These are phyloP conservation scores for Leccinellum luteum DNA, from an alignment of 768 basidiomycete genomes.

Conservation along the genomic window DNA sequence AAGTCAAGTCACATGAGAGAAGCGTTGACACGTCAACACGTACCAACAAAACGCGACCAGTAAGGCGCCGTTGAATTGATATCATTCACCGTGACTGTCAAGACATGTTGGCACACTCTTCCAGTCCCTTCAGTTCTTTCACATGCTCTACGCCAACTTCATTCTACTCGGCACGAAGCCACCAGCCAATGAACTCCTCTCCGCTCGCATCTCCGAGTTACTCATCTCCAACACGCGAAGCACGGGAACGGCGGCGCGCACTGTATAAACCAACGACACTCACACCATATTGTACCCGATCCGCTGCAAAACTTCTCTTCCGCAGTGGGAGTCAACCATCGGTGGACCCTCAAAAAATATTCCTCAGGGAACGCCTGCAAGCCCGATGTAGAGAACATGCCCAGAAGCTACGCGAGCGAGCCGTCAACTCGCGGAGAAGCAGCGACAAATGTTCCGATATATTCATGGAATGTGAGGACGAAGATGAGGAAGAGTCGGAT, in stretches of 20 bases:
- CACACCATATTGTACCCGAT: conserved; percentile 17
- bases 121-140: conserved; percentile 27
- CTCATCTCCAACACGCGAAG: conserved; percentile 45
- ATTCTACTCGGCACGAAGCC: conserved; percentile 27
- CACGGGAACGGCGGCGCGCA: conserved; percentile 49
- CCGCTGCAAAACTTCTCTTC: conserved; percentile 16
- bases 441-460: conserved; percentile 51
- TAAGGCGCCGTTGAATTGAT: conserved; percentile 3
- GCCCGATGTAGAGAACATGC: conserved; percentile 63
- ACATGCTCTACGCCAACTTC: conserved; percentile 39
- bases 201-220: conserved; percentile 46
- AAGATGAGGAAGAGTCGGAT: conserved; percentile 55
- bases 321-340: conserved; percentile 13
- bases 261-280: conserved; percentile 49
- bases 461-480: conserved; percentile 45
- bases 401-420: conserved; percentile 49
- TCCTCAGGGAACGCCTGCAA: conserved; percentile 60
- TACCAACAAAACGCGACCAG: conserved; percentile 23
- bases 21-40: conserved; percentile 23
- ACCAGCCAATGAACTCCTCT: conserved; percentile 46
- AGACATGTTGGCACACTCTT: conserved; percentile 23
- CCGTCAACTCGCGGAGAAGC: conserved; percentile 37
- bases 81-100: neutral
- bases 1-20: conserved; percentile 9
- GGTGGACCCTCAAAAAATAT: conserved; percentile 49